Conservation (phyloP, 2,329 filamentous ascomycete genomes). For the Ophiocordyceps australis region DNA sequence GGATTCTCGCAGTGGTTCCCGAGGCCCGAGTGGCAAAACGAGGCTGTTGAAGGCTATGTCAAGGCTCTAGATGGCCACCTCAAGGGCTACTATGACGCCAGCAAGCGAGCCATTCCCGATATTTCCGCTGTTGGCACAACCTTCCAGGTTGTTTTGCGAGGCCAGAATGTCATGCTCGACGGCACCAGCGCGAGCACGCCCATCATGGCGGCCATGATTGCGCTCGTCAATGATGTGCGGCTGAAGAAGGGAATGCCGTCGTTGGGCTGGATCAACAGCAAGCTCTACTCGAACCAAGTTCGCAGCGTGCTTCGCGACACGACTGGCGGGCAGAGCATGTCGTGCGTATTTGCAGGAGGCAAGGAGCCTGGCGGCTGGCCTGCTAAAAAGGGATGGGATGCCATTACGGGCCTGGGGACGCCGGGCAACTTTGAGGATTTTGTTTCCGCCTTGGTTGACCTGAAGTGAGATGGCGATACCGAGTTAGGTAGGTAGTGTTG, state of each 20-base stretch:
- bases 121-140: conserved; percentile 37
- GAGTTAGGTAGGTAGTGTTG: too few species aligned
- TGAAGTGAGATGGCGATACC: too few species aligned
- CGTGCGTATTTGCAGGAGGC: conserved; percentile 18
- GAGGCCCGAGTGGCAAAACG: conserved; percentile 25
- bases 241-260: conserved; percentile 25
- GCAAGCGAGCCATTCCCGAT: conserved; percentile 30
- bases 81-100: conserved; percentile 21
- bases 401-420: conserved; percentile 30
- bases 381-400: conserved; percentile 24
- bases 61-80: conserved; percentile 20
- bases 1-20: conserved; percentile 34
- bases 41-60: conserved; percentile 20
- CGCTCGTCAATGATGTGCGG: conserved; percentile 34
- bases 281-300: conserved; percentile 22
- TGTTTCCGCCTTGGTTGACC: conserved; percentile 13
- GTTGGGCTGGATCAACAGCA: conserved; percentile 34
- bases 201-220: conserved; percentile 33
- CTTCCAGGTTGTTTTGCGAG: conserved; percentile 22
- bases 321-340: conserved; percentile 17
- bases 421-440: conserved; percentile 21
- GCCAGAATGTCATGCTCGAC: conserved; percentile 9
- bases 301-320: conserved; percentile 21
- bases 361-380: conserved; percentile 21
- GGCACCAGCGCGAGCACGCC: conserved; percentile 36